Evolutionary conservation across 2,329 filamentous ascomycete species (phyloP).

Genomic region (Colletotrichum camelliae): DNA sequence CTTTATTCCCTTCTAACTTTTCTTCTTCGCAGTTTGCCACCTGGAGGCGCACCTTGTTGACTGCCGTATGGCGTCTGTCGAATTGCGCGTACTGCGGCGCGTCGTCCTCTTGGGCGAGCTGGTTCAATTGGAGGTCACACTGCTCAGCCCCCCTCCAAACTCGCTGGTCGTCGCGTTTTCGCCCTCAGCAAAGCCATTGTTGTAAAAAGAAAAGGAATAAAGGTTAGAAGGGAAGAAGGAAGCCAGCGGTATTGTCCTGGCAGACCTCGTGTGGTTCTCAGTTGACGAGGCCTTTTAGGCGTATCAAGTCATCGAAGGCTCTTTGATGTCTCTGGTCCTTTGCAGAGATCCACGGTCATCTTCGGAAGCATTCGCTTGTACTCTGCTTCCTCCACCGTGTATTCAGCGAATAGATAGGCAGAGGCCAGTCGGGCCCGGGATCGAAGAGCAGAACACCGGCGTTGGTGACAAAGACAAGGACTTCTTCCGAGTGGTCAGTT

Average conservation of each 20-base stretch:
- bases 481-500: neutral
- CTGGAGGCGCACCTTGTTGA: no score
- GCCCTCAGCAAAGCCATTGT: neutral
- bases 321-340: neutral
- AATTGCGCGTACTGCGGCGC: neutral
- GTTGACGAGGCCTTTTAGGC: neutral
- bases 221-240: neutral
- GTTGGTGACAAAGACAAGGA: neutral
- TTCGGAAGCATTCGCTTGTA: neutral
- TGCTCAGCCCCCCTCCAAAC: neutral
- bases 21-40: no score
- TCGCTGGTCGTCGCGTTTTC: neutral
- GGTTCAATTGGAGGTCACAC: neutral
- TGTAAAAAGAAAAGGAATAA: neutral
- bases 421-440: neutral
- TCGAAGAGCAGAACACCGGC: neutral
- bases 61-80: neutral
- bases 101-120: neutral
- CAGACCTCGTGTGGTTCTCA: neutral
- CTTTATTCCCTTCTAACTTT: no score
- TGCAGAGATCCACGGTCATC: neutral
- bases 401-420: neutral
- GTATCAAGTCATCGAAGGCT: neutral
- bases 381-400: neutral
- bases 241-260: neutral